A percentile compares a stretch with the other conserved stretches of the same genome.
These are phyloP conservation scores for Sporothrix inflata DNA, from an alignment of 2,329 filamentous ascomycete species.

Conservation along the genomic window DNA sequence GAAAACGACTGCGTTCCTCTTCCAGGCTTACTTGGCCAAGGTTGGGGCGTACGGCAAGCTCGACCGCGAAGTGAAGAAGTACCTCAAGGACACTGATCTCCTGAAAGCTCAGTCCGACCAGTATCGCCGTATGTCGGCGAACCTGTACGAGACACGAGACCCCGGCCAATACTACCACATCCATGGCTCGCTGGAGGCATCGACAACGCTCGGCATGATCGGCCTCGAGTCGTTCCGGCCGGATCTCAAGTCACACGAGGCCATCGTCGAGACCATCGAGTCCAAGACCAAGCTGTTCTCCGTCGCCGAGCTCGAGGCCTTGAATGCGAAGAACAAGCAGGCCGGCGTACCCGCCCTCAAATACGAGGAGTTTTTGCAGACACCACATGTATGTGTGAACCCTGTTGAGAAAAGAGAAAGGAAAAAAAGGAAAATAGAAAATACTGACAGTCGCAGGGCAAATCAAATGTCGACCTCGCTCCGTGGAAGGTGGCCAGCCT, in stretches of 20 bases:
- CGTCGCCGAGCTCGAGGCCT: conserved; percentile 47
- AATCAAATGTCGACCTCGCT: conserved; percentile 45
- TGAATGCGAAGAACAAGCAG: conserved; percentile 47
- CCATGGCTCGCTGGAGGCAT: conserved; percentile 53
- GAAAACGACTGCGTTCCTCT: conserved; percentile 58
- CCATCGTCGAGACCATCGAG: conserved; percentile 63
- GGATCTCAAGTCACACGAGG: conserved; percentile 40
- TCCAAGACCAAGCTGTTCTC: conserved; percentile 41
- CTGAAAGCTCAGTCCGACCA: conserved; percentile 70
- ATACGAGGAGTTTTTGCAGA: conserved; percentile 49
- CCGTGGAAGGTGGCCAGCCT: conserved; percentile 52
- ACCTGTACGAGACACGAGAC: conserved; percentile 33
- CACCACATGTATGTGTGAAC: conserved; percentile 35
- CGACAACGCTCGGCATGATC: conserved; percentile 49
- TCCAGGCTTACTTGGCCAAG: conserved; percentile 61
- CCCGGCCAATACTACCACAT: conserved; percentile 58
- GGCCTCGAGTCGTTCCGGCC: conserved; percentile 49
- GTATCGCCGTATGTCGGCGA: conserved; percentile 48
- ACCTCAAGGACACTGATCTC: conserved; percentile 61
- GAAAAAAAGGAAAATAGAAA: not conserved
- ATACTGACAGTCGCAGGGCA: conserved; percentile 35
- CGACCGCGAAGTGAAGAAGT: conserved; percentile 49
- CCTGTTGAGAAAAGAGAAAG: not conserved
- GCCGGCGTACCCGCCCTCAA: conserved; percentile 51
- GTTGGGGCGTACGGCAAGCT: conserved; percentile 56